Evolutionary conservation across 305 asterid species (phyloP), one percentile per base, ranked within the genome.

Genomic region (Andrographis paniculata): DNA sequence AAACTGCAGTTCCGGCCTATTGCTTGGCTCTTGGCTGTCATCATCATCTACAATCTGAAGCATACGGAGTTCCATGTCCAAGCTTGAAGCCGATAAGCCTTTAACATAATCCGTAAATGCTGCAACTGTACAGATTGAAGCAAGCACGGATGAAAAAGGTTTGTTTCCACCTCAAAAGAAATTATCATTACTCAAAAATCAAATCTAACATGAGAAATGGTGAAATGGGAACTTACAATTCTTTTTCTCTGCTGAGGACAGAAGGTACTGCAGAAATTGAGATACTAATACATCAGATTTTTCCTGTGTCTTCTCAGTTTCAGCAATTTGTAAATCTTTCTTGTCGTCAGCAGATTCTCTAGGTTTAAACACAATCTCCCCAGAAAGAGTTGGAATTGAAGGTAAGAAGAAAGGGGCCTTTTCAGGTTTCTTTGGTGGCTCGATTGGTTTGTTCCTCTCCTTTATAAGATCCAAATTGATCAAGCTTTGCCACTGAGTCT

Each of bases 381-480:
- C 97, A 20, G 97, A 77, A 52, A 89, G 72, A 56, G 91, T 64
- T 11, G 97, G 94, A 56, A 82, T 71, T 6, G 93, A 82, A 9
- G 95, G 97, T 60, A 82, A 68, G 80, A 85, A 89, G 62, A 85
- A 85, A 17, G 97, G 97, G 27, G 94, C 88, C 72, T 73, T 85
- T 56, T 89, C 98, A n/a, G 98, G 95, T 67, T 89, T 89, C 59
- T 89, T 89, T 9, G 95, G 95, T 42, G 98, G 94, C 66, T 89
- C 95, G 44, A 89, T 74, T 15, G 95, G 98, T 71, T 89, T 85
- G 71, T 89, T 89, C 64, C 98, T 70, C 38, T 72, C 91, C 67
- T 79, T 89, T 59, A 89, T 89, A 52, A 85, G 69, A 69, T 89
- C 98, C 63, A 89, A 76, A 68, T 85, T 89, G 75, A 85, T 60